Evolutionary conservation across 2,329 filamentous ascomycete genomes (phyloP).

Genomic region (Xylaria sp.): DNA sequence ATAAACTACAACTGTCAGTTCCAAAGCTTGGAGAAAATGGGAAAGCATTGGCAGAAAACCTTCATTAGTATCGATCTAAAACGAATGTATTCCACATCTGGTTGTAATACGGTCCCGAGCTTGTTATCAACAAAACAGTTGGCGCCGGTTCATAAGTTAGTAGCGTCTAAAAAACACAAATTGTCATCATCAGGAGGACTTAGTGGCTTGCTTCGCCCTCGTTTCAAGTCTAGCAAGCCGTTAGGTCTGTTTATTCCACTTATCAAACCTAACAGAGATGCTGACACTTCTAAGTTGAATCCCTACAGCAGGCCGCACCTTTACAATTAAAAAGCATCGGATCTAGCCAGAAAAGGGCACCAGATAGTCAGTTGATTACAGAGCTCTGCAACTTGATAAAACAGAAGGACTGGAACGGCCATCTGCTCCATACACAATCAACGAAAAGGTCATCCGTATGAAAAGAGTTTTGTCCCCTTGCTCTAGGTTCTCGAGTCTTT

Average conservation of each 20-base stretch:
- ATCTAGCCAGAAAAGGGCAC: background rate
- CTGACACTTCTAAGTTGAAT: background rate
- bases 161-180: background rate
- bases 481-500: background rate
- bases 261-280: background rate
- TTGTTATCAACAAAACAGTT: background rate
- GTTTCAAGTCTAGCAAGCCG: background rate
- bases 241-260: background rate
- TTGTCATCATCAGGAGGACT: background rate
- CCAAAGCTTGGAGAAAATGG: background rate
- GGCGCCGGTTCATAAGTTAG: background rate
- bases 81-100: background rate
- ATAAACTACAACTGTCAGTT: background rate
- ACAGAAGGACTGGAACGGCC: constrained; percentile 6
- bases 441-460: constrained; percentile 4
- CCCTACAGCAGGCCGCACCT: background rate
- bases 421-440: background rate
- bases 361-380: background rate
- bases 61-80: constrained; percentile 2
- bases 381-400: constrained; percentile 1
- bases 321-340: background rate
- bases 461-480: background rate
- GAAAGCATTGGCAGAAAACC: constrained; percentile 13
- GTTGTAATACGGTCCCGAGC: background rate
- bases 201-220: background rate